These are phyloP conservation scores for Cryphonectria nitschkei DNA, from an alignment of 2,329 filamentous ascomycete genomes.

Conservation along the genomic window DNA sequence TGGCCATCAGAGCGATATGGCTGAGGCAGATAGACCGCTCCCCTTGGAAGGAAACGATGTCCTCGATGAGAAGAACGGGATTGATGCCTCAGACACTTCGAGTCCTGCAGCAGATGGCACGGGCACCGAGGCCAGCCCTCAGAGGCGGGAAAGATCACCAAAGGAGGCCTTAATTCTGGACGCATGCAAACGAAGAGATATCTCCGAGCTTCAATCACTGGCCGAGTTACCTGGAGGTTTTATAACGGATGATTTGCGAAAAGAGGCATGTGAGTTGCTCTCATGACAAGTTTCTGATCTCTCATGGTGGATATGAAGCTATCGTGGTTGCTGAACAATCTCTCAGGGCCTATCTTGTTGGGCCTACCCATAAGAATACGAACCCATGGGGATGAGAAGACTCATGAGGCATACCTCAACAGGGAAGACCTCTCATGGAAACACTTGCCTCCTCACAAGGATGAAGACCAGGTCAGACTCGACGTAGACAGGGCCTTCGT, in stretches of 20 bases:
- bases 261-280: slow-evolving; percentile 72
- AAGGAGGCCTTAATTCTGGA: slow-evolving; percentile 56
- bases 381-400: slow-evolving; percentile 29
- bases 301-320: not conserved
- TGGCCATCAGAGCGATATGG: slow-evolving; percentile 3
- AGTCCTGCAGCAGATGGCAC: not conserved
- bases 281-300: not conserved
- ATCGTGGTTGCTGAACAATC: slow-evolving; percentile 1
- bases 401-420: slow-evolving; percentile 30
- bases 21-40: slow-evolving; percentile 6
- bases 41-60: not conserved
- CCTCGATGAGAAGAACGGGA: slow-evolving; percentile 1
- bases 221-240: slow-evolving; percentile 70
- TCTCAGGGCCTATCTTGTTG: slow-evolving; percentile 67
- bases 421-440: slow-evolving; percentile 52
- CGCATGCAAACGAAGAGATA: slow-evolving; percentile 63
- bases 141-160: too few relatives aligned
- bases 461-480: slow-evolving; percentile 88
- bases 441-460: slow-evolving; percentile 72
- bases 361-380: slow-evolving; percentile 41
- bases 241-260: slow-evolving; percentile 68
- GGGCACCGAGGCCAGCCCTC: not conserved
- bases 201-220: slow-evolving; percentile 58
- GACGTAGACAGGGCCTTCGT: slow-evolving; percentile 97
- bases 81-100: not conserved